Evolutionary conservation across 169 alveolate genomes (phyloP).

Genomic region (Fabrea salina): DNA sequence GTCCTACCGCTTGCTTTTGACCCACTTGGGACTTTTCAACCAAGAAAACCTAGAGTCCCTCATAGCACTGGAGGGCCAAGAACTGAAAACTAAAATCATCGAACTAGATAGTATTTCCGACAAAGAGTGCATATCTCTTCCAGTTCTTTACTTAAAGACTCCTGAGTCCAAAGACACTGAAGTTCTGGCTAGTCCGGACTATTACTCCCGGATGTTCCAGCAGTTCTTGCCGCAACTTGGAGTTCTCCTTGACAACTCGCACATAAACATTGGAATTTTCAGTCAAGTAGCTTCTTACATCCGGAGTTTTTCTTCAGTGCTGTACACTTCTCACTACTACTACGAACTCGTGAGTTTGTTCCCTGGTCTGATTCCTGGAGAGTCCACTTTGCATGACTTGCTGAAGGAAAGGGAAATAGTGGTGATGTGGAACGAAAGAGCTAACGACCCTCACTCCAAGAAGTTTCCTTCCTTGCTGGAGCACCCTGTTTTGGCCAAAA

Average conservation of each 20-base stretch:
- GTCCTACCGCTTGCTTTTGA: background rate
- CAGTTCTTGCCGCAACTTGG: conserved; percentile 26
- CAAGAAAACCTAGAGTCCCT: background rate
- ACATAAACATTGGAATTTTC: background rate
- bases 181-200: background rate
- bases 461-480: background rate
- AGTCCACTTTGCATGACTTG: background rate
- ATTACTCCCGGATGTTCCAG: background rate
- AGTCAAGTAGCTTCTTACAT: background rate
- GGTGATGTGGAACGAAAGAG: conserved; percentile 24
- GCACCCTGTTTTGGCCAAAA: background rate
- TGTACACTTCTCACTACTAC: background rate
- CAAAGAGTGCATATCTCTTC: background rate
- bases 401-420: background rate
- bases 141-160: background rate
- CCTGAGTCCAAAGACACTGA: conserved; percentile 16
- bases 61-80: background rate
- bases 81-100: background rate
- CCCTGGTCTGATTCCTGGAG: background rate
- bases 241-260: background rate
- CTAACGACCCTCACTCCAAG: background rate
- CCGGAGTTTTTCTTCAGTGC: background rate
- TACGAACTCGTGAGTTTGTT: background rate
- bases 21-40: background rate
- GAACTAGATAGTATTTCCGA: conserved; percentile 4